Percentiles rank a stretch among this genome's conserved stretches.
These are phyloP conservation scores for Leishmania tropica DNA, from an alignment of 208 protist genomes.

Conservation along the genomic window DNA sequence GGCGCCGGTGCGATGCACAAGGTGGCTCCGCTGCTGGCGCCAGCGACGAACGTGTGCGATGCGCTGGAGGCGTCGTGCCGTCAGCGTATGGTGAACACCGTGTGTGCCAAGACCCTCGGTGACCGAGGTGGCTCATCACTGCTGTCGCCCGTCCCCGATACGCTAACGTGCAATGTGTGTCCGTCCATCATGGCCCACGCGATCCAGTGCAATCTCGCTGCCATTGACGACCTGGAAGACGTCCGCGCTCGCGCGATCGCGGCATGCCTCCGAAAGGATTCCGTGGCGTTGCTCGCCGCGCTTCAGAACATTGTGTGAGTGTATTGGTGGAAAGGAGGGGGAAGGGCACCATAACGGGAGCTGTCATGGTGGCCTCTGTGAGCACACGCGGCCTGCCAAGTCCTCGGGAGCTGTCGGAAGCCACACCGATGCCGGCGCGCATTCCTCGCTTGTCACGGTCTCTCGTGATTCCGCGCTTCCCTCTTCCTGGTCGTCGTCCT, in stretches of 20 bases:
- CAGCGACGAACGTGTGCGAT: slow-evolving; percentile 13
- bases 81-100: slow-evolving; percentile 10
- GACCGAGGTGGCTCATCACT: background rate
- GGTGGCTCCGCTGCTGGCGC: background rate
- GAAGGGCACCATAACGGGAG: background rate
- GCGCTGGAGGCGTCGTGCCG: slow-evolving; percentile 16
- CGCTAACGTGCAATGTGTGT: slow-evolving; percentile 36
- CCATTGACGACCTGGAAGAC: slow-evolving; percentile 45
- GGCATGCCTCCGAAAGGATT: slow-evolving; percentile 57
- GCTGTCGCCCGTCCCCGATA: background rate
- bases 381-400: background rate
- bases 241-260: slow-evolving; percentile 41
- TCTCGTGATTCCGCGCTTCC: background rate
- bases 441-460: too few species aligned
- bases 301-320: slow-evolving; percentile 40
- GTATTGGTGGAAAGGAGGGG: background rate
- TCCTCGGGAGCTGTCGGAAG: background rate
- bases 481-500: background rate
- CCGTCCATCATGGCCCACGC: slow-evolving; percentile 44
- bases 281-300: slow-evolving; percentile 41
- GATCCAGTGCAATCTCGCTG: slow-evolving; percentile 45
- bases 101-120: background rate
- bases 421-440: background rate
- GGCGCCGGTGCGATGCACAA: background rate
- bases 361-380: background rate